A percentile compares a stretch with the other conserved stretches of the same genome.
These are phyloP conservation scores for Byssothecium circinans DNA, from an alignment of 2,329 filamentous ascomycete genomes.

Conservation along the genomic window DNA sequence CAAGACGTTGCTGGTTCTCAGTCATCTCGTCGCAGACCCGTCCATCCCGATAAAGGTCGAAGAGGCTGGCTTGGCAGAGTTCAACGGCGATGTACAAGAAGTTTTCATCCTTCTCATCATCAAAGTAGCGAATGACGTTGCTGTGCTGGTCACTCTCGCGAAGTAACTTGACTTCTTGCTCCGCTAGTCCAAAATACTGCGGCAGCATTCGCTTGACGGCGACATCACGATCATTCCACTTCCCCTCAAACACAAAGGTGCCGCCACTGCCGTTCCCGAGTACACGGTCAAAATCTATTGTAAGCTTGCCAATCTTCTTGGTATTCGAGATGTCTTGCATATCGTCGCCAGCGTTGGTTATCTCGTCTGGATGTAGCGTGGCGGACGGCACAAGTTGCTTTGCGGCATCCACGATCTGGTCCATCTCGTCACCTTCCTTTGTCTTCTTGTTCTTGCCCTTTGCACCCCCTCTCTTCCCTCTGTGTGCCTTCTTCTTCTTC, in stretches of 20 bases:
- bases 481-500: slow-evolving; percentile 54
- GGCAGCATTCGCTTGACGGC: slow-evolving; percentile 97
- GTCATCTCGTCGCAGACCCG: slow-evolving; percentile 53
- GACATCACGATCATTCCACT: slow-evolving; percentile 87
- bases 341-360: slow-evolving; percentile 46
- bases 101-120: slow-evolving; percentile 81
- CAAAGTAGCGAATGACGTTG: slow-evolving; percentile 96
- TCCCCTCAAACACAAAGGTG: slow-evolving; percentile 94
- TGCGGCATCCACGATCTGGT: slow-evolving; percentile 45
- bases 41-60: slow-evolving; percentile 79
- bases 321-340: slow-evolving; percentile 52
- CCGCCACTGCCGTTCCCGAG: slow-evolving; percentile 85
- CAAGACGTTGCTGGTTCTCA: slow-evolving; percentile 66
- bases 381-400: slow-evolving; percentile 39
- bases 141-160: slow-evolving; percentile 93
- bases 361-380: slow-evolving; percentile 43
- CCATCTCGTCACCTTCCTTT: slow-evolving; percentile 41
- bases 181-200: slow-evolving; percentile 93
- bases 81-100: slow-evolving; percentile 97
- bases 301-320: slow-evolving; percentile 63
- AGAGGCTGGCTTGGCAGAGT: slow-evolving; percentile 88
- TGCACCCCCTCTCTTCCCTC: slow-evolving; percentile 52
- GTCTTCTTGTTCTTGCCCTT: slow-evolving; percentile 49
- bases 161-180: slow-evolving; percentile 86
- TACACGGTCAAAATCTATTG: slow-evolving; percentile 61